Evolutionary conservation across 306 rosid genomes (phyloP), one percentile per base, ranked within the genome.

Genomic region (Amphicarpaea edgeworthii): DNA sequence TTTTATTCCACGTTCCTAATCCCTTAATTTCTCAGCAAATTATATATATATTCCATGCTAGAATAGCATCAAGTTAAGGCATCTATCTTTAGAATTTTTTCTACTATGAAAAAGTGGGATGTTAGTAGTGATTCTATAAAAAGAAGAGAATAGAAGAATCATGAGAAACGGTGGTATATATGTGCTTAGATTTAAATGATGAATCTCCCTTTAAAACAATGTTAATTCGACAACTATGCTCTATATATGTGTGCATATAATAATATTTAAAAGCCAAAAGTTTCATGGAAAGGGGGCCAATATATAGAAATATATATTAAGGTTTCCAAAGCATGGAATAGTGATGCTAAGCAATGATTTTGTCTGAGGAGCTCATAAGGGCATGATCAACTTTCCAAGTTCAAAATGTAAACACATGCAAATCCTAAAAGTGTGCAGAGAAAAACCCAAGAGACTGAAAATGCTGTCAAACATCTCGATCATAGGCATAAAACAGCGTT

Each of bases 311-410:
- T 21, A 78, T 64, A 73, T 70, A 77, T 73, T 82, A 76, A 62
- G 85, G 77, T 70, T 76, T 51, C 41, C 47, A 73, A 73, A 84
- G 71, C 76, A 50, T 68, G 88, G 67, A 73, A 77, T 12, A 37
- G 70, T 69, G 59, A 32, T 69, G 71, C 45, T 70, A 79, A 40
- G 79, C 65, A 81, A 85, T 85, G 79, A 85, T 85, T 81, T 47
- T 81, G 88, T 81, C 79, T 40, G 10, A 63, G 23, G 62, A 73
- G 59, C 7, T 72, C 58, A 66, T n/a, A 70, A 30, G 65, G 63
- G 53, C 30, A 63, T 17, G 55, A 51, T 40, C 42, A 43, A 4
- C 76, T 81, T 85, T 78, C 24, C 24, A 54, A 64, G 78, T 81
- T 74, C 63, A 74, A 81, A 81, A 74, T 21, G 47, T 57, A 69